Evolutionary conservation across 208 protist species (phyloP), one percentile per base, ranked within the genome.

Genomic region (Leishmania mexicana): DNA sequence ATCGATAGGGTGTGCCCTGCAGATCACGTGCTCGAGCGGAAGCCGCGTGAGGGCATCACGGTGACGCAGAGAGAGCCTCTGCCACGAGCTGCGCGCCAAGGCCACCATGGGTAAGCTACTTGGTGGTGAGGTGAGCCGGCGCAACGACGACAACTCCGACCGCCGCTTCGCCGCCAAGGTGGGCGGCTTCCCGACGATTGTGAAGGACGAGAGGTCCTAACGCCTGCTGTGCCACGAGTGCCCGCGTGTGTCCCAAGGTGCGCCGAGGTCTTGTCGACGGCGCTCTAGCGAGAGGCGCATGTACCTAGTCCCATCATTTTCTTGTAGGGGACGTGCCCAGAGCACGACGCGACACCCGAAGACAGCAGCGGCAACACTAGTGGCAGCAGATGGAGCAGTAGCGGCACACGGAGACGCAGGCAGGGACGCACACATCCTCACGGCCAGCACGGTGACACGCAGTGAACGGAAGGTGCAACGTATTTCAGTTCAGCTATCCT

Each of bases 61-160:
- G 76, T 77, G 75, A 84, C 77, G 81, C 75, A 57, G 47, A 68
- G 81, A 57, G 47, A 68, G 81, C 53, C 35, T 49, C 72, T 84
- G 79, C 68, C 81, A 84, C 51, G 62, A 80, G 68, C 81, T 80
- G 68, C 47, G 62, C 60, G 38, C 81, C 28, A 78, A 84, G 81
- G 47, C 68, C 67, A 76, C 74, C 35, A 76, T 49, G 15, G 74
- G 75, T 45, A 51, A 31, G 65, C 74, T 84, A 15, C 81, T 84
- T 28, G 75, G 76, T 45, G 75, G 75, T 67, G 81, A 79, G 75
- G 75, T 80, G 58, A 80, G 81, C 53, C 75, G 79, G 75, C 67
- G 75, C 75, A 79, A 84, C 70, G 81, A 83, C 75, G 80, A 83
- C 80, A 72, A 78, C 80, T 75, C 76, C 24, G 80, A 83, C 75